A percentile compares a stretch with the other conserved stretches of the same genome.
Evolutionary conservation across 208 protist genomes (phyloP).

Genomic region (Wallacemonas sp.): DNA sequence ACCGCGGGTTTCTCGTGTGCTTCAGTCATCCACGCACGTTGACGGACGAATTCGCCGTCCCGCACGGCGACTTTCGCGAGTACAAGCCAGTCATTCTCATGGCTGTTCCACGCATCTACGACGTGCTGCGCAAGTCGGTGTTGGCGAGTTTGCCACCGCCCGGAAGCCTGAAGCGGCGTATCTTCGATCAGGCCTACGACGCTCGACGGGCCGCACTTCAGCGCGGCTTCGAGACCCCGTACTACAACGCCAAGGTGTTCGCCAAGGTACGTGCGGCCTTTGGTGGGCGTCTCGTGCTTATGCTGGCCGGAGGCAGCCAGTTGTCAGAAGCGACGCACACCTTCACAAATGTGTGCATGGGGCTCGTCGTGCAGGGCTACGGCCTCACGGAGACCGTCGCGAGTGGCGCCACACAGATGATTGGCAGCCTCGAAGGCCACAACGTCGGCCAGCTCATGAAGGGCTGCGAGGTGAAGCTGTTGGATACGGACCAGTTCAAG

Average conservation of each 20-base stretch:
- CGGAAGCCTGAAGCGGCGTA: slow-evolving; percentile 20
- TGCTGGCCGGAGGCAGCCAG: slow-evolving; percentile 61
- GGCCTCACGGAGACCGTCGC: slow-evolving; percentile 69
- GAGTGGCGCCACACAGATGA: slow-evolving; percentile 20
- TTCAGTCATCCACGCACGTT: slow-evolving; percentile 53
- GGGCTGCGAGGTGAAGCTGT: slow-evolving; percentile 74
- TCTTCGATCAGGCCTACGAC: slow-evolving; percentile 53
- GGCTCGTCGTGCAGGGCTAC: slow-evolving; percentile 49
- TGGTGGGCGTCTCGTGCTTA: slow-evolving; percentile 35
- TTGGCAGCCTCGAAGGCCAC: slow-evolving; percentile 19
- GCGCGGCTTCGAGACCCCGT: slow-evolving; percentile 39
- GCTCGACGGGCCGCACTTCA: slow-evolving; percentile 23
- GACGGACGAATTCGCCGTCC: slow-evolving; percentile 24
- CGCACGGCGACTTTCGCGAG: slow-evolving; percentile 54
- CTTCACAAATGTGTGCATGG: slow-evolving; percentile 49
- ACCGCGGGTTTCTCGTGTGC: slow-evolving; percentile 29
- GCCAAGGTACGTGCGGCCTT: slow-evolving; percentile 27
- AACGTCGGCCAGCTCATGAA: slow-evolving; percentile 31
- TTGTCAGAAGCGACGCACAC: slow-evolving; percentile 33
- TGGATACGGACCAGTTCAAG: slow-evolving; percentile 64
- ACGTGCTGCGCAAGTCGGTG: slow-evolving; percentile 54
- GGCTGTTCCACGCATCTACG: slow-evolving; percentile 60
- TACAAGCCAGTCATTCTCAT: slow-evolving; percentile 50
- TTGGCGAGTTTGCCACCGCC: slow-evolving; percentile 30
- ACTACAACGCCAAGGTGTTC: slow-evolving; percentile 63